Conservation (phyloP, 1,139 yeast genomes). For the Kodamaea alishanica region DNA sequence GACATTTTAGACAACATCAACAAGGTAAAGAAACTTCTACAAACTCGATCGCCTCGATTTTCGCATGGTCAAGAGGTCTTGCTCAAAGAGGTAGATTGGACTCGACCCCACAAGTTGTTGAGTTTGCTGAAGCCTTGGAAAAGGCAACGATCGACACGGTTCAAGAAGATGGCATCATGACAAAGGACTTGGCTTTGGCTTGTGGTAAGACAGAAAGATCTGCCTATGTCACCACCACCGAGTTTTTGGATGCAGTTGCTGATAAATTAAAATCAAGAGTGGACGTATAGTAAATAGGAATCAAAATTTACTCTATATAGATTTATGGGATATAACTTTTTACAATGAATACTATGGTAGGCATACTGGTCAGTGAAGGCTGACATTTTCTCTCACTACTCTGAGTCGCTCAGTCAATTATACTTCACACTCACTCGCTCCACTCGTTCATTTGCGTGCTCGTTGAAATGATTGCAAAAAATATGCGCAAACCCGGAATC, state of each 20-base stretch:
- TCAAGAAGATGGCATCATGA: slow-evolving; percentile 80
- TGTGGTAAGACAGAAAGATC: slow-evolving; percentile 80
- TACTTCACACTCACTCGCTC: no score
- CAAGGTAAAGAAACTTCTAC: slow-evolving; percentile 97
- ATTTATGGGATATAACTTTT: neutral
- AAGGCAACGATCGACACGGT: slow-evolving; percentile 85
- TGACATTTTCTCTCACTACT: no score
- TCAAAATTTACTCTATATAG: neutral
- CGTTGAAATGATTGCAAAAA: no score
- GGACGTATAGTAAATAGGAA: slow-evolving; percentile 2
- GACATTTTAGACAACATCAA: slow-evolving; percentile 93
- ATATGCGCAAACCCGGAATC: no score
- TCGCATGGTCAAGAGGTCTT: slow-evolving; percentile 94
- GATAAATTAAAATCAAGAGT: slow-evolving; percentile 26
- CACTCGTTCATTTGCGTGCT: no score
- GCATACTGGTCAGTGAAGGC: no score
- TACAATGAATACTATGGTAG: no score
- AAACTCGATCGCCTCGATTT: slow-evolving; percentile 95
- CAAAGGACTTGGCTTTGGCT: slow-evolving; percentile 90
- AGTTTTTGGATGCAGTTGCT: slow-evolving; percentile 78
- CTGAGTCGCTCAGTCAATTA: no score
- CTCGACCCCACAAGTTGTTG: slow-evolving; percentile 74
- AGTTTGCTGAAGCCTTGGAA: slow-evolving; percentile 76
- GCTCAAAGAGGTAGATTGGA: slow-evolving; percentile 90
- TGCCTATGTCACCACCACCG: slow-evolving; percentile 83